A percentile compares a stretch with the other conserved stretches of the same genome.
Evolutionary conservation across 352 stramenopile genomes (phyloP).

Genomic region (Pythium coloratum): DNA sequence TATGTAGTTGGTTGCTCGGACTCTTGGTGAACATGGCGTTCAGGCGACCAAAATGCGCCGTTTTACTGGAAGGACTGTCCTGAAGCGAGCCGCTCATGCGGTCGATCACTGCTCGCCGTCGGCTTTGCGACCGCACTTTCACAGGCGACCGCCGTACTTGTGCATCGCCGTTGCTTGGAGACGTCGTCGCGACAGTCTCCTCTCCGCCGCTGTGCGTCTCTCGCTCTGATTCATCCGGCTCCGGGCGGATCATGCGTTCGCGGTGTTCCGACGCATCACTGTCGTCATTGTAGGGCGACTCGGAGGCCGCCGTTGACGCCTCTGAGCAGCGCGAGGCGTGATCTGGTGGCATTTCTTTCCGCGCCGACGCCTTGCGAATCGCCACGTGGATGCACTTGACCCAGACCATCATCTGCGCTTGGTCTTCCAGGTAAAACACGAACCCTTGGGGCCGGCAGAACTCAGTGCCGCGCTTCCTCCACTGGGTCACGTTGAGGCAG

Average conservation of each 20-base stretch:
- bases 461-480: constrained; percentile 68
- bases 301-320: constrained; percentile 18
- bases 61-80: constrained; percentile 2
- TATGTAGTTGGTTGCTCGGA: background rate
- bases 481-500: constrained; percentile 64
- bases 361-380: constrained; percentile 51
- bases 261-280: constrained; percentile 14
- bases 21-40: constrained; percentile 30
- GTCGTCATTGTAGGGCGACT: constrained; percentile 13
- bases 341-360: constrained; percentile 30
- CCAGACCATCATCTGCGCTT: constrained; percentile 67
- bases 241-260: constrained; percentile 11
- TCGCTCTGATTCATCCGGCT: constrained; percentile 12
- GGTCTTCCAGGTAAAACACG: constrained; percentile 73
- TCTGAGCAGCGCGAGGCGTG: constrained; percentile 37
- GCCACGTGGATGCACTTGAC: constrained; percentile 75
- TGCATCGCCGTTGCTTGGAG: background rate
- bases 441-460: constrained; percentile 63
- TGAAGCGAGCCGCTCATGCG: background rate
- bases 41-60: constrained; percentile 17
- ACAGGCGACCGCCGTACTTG: constrained; percentile 9
- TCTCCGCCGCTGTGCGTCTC: constrained; percentile 6
- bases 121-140: constrained; percentile 4
- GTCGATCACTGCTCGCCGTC: constrained; percentile 15
- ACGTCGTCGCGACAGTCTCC: background rate